phyloP scores from a whole-genome alignment of 371 early-diverging fungal species.

The Syncephalastrum racemosum region DNA sequence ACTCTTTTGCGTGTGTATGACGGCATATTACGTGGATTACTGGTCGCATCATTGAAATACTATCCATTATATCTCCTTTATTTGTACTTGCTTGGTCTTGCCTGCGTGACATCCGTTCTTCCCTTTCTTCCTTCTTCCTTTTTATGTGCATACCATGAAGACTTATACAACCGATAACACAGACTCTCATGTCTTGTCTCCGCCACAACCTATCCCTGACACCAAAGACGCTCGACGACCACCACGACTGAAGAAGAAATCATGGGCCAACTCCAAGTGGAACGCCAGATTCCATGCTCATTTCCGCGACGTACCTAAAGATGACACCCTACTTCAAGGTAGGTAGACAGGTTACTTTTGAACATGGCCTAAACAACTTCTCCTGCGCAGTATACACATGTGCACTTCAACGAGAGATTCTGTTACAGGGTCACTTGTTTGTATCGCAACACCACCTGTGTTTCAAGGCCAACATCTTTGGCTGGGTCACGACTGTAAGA shows the following conservation, averaged over 20 bases:
- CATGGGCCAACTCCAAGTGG: slow-evolving; percentile 31
- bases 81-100: not conserved
- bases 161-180: not conserved
- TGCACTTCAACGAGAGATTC: slow-evolving; percentile 89
- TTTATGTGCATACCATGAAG: not conserved
- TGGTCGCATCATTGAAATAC: not conserved
- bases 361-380: too few species aligned
- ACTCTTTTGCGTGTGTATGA: not conserved
- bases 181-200: slow-evolving; percentile 9
- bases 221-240: slow-evolving; percentile 4
- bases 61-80: not conserved
- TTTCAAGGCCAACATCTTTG: slow-evolving; percentile 94
- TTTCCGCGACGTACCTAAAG: slow-evolving; percentile 53
- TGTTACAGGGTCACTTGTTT: slow-evolving; percentile 88
- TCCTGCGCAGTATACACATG: slow-evolving; percentile 57
- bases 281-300: slow-evolving; percentile 51
- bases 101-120: not conserved
- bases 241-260: slow-evolving; percentile 14
- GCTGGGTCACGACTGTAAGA: slow-evolving; percentile 85
- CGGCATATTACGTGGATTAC: too few species aligned
- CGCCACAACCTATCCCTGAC: slow-evolving; percentile 11
- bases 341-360: not conserved
- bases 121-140: slow-evolving; percentile 1
- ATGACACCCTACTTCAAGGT: slow-evolving; percentile 56
- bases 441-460: slow-evolving; percentile 84